These are phyloP conservation scores for Pseudoturritis turrita DNA, from an alignment of 345 rosid species.

Conservation along the genomic window DNA sequence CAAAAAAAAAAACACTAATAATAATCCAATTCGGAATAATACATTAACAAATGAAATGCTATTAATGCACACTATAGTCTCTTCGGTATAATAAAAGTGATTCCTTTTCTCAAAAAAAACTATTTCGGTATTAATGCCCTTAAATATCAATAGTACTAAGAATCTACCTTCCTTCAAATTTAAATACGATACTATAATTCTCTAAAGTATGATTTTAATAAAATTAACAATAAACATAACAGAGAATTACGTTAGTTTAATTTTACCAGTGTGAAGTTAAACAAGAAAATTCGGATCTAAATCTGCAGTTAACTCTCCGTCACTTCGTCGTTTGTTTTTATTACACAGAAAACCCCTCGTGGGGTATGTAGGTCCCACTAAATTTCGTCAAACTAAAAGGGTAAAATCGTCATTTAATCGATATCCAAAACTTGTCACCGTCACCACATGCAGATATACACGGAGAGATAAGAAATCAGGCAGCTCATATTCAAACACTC, in stretches of 20 bases:
- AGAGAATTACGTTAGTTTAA: neutral
- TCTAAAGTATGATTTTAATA: no score
- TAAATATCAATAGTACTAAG: neutral
- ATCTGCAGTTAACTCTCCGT: conserved; percentile 1
- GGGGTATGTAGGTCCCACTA: neutral
- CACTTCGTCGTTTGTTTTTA: conserved; percentile 8
- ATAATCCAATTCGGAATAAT: neutral
- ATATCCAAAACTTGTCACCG: neutral
- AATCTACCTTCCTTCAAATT: neutral
- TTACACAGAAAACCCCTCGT: conserved; percentile 2
- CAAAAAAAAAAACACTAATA: no score
- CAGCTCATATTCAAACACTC: conserved; percentile 31
- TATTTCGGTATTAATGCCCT: neutral
- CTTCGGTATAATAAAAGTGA: neutral
- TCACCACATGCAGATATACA: conserved; percentile 6
- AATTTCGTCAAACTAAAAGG: neutral
- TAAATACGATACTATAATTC: no score
- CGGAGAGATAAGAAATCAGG: conserved; percentile 10
- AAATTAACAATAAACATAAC: neutral
- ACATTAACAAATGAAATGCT: neutral
- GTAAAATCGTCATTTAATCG: neutral
- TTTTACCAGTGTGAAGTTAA: neutral
- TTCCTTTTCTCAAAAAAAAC: neutral
- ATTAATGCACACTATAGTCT: conserved; percentile 1
- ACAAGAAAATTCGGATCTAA: neutral